phyloP scores from a whole-genome alignment of 2,329 filamentous ascomycete genomes.

The Botryotinia globosa region DNA sequence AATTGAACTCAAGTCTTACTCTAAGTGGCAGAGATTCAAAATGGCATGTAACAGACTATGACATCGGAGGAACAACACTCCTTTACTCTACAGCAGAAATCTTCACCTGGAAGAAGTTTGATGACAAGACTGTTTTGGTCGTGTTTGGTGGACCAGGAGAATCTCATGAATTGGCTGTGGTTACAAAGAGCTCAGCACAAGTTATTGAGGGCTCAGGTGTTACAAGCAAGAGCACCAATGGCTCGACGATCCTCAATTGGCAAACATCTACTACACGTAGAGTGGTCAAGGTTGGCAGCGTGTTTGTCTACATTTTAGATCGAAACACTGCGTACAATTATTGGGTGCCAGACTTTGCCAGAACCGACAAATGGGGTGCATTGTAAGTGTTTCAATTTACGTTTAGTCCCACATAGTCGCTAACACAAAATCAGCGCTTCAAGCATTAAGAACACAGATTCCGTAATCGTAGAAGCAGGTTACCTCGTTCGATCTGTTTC shows the following conservation, averaged over 20 bases:
- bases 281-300: slow-evolving; percentile 47
- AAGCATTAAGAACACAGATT: slow-evolving; percentile 40
- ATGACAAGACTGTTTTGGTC: slow-evolving; percentile 56
- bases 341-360: slow-evolving; percentile 59
- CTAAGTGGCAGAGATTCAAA: slow-evolving; percentile 64
- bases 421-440: slow-evolving; percentile 29
- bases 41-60: slow-evolving; percentile 65
- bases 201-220: slow-evolving; percentile 36
- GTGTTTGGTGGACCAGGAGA: slow-evolving; percentile 63
- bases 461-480: slow-evolving; percentile 59
- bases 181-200: slow-evolving; percentile 37
- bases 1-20: slow-evolving; percentile 54
- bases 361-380: slow-evolving; percentile 38
- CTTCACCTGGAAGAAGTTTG: slow-evolving; percentile 65
- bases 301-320: slow-evolving; percentile 45
- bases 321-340: slow-evolving; percentile 67
- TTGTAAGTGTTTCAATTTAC: slow-evolving; percentile 30
- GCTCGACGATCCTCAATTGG: slow-evolving; percentile 52
- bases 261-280: slow-evolving; percentile 52
- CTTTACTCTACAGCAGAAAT: slow-evolving; percentile 70
- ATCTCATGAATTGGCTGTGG: slow-evolving; percentile 59
- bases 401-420: not conserved
- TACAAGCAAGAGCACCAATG: slow-evolving; percentile 41
- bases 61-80: slow-evolving; percentile 56
- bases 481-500: slow-evolving; percentile 63